Base-by-base conservation (phyloP, 768 basidiomycete genomes). In the Mycena haematopus region DNA sequence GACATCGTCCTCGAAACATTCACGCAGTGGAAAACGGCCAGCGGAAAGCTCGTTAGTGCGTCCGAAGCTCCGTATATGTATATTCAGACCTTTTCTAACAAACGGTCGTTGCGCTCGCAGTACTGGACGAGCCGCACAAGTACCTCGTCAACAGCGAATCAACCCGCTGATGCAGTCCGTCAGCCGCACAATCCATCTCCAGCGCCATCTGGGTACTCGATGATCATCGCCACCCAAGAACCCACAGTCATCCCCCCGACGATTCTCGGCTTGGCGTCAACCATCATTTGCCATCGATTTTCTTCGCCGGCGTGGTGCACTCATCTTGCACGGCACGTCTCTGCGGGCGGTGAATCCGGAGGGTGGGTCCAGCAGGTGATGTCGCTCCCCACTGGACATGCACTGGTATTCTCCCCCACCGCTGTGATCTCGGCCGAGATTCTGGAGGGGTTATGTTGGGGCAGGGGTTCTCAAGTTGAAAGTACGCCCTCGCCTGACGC, bases 1-100 rank as follows among this genome's bases (percentile, higher is more conserved):
- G 84, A 85, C 50, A 84, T 84, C 11, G 68, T 86, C 3, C 56
- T 68, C 15, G 67, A 53, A 36, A n/a, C 56, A 15, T 68, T 68
- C 56, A 59, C 58, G 0, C 56, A 65, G 35, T 68, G 67, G 67
- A 25, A 58, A 52, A 55, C 67, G 38, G 17, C 21, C 17, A 52
- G 33, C 58, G 63, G 61, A 27, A 68, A 68, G 25, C 46, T 47
- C 46, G 46, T 47, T 47, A 24, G 46, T 47, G 10, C 7, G 25
- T 47, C 25, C 7, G 25, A 47, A 6, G 17, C 24, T 47, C n/a
- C 27, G 24, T 47, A 24, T 6, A 24, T 21, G 24, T 47, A 13
- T 47, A 27, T 24, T 47, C 24, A 47, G 8, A 15, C 5, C 46
- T 24, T 47, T n/a, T n/a, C n/a, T n/a, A n/a, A n/a, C n/a, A n/a